These are phyloP conservation scores for Glutinoglossum americanum DNA, from an alignment of 495 filamentous ascomycete genomes.

Conservation along the genomic window DNA sequence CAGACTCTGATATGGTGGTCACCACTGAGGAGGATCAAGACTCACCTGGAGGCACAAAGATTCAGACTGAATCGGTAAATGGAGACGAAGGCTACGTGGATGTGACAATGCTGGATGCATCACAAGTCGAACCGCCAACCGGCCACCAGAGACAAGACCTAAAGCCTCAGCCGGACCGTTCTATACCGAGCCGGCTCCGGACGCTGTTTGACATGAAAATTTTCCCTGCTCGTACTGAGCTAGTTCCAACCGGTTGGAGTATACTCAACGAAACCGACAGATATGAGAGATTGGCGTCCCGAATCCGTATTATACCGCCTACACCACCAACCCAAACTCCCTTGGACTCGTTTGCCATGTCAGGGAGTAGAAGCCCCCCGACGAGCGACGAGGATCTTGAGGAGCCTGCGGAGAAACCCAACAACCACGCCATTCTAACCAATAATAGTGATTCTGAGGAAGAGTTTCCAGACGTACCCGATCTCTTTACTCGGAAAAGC, in stretches of 20 bases:
- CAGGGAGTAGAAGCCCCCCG: constrained; percentile 5
- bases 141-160: background rate
- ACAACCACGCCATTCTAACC: constrained; percentile 7
- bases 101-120: constrained; percentile 47
- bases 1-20: constrained; percentile 52
- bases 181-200: constrained; percentile 33
- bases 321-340: background rate
- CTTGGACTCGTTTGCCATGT: constrained; percentile 8
- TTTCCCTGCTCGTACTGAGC: constrained; percentile 26
- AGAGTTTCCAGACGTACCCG: constrained; percentile 8
- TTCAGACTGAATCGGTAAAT: constrained; percentile 57
- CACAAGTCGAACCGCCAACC: background rate
- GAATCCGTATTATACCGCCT: background rate
- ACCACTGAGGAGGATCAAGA: constrained; percentile 53
- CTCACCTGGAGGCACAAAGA: constrained; percentile 41
- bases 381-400: constrained; percentile 13
- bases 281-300: background rate
- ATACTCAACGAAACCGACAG: constrained; percentile 18
- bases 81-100: constrained; percentile 85
- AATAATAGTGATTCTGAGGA: constrained; percentile 15
- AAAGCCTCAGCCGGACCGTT: constrained; percentile 8
- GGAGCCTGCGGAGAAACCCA: background rate
- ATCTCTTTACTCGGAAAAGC: constrained; percentile 1
- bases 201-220: constrained; percentile 50
- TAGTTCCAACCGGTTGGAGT: constrained; percentile 43